Evolutionary conservation across 106 monocot species (phyloP).

Genomic region (Chionographis japonica): DNA sequence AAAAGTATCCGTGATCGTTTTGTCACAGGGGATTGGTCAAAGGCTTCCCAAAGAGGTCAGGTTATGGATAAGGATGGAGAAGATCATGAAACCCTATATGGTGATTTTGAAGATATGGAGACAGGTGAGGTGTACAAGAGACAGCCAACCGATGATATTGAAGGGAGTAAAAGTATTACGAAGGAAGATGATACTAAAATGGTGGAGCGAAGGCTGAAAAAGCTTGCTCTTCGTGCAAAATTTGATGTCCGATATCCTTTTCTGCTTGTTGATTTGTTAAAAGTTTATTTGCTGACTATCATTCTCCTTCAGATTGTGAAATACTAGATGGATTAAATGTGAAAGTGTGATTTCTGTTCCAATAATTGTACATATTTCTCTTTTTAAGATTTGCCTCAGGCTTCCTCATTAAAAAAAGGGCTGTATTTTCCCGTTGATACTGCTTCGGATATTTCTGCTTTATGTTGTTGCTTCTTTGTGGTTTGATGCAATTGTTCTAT

Average conservation of each 20-base stretch:
- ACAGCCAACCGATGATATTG: constrained; percentile 15
- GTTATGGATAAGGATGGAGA: constrained; percentile 35
- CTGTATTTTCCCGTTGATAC: not conserved
- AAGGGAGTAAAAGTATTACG: constrained; percentile 14
- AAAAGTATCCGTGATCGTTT: constrained; percentile 77
- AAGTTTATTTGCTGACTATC: too few relatives aligned
- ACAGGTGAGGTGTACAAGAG: constrained; percentile 46
- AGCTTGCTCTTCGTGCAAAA: constrained; percentile 91
- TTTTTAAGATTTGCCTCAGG: too few relatives aligned
- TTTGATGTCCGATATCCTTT: constrained; percentile 97
- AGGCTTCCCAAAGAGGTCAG: constrained; percentile 62
- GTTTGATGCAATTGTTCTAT: too few relatives aligned
- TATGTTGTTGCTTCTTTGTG: not conserved
- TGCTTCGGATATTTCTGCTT: too few relatives aligned
- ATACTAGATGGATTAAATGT: too few relatives aligned
- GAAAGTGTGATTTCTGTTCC: too few relatives aligned
- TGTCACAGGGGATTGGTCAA: constrained; percentile 89
- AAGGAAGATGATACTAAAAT: constrained; percentile 24
- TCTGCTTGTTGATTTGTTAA: not conserved
- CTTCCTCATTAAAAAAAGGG: too few relatives aligned
- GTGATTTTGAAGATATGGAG: constrained; percentile 95
- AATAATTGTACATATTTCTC: too few relatives aligned
- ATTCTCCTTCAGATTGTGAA: too few relatives aligned
- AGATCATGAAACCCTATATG: constrained; percentile 44
- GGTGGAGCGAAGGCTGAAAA: constrained; percentile 77